Evolutionary conservation across 768 basidiomycete genomes (phyloP).

Genomic region (Calocybe cyanea): DNA sequence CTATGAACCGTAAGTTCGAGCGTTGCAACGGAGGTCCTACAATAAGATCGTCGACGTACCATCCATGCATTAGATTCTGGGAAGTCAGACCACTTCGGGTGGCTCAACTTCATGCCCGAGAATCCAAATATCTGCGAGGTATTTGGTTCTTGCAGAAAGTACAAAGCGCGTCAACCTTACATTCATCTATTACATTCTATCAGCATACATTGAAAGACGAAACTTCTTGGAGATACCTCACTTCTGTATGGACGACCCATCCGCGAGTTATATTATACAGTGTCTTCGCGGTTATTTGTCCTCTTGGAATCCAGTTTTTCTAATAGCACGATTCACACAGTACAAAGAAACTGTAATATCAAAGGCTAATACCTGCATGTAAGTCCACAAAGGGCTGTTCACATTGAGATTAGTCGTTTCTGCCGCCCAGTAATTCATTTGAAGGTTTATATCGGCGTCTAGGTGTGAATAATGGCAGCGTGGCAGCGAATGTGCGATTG

Average conservation of each 20-base stretch:
- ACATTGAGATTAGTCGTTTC: conserved; percentile 65
- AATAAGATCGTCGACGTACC: conserved; percentile 36
- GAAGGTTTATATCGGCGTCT: conserved; percentile 78
- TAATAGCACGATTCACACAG: conserved; percentile 19
- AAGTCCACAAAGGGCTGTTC: conserved; percentile 57
- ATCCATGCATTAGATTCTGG: conserved; percentile 77
- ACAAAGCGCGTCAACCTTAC: conserved; percentile 29
- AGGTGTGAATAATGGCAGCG: not conserved
- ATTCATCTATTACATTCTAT: conserved; percentile 50
- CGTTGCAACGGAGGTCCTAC: not conserved
- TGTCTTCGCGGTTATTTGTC: conserved; percentile 57
- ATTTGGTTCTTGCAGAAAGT: not conserved
- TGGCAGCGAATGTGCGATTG: not conserved
- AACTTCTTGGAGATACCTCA: conserved; percentile 22
- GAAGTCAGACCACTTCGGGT: conserved; percentile 68
- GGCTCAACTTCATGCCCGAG: conserved; percentile 75
- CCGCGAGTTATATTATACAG: conserved; percentile 72
- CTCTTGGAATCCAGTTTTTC: conserved; percentile 76
- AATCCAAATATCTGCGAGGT: conserved; percentile 63
- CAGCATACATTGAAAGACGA: no score
- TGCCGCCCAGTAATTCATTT: conserved; percentile 82
- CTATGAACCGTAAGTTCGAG: conserved; percentile 36
- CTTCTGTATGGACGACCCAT: conserved; percentile 76
- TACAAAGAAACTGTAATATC: not conserved
- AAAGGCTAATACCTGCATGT: conserved; percentile 51